Conservation (phyloP, 2,329 filamentous ascomycete species). For the Ophiostoma sp. region DNA sequence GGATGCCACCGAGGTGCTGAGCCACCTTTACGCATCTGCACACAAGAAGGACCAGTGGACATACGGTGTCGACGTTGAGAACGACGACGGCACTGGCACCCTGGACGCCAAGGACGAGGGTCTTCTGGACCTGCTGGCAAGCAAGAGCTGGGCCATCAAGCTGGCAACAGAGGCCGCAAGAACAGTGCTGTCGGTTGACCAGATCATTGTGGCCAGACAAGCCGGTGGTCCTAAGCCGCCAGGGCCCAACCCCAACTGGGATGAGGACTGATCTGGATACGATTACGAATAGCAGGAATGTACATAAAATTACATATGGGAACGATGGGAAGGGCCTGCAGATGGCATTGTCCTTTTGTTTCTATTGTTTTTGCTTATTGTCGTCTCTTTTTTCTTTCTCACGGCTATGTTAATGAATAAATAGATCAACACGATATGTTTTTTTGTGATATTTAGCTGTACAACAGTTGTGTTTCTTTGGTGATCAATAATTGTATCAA, state of each 20-base stretch:
- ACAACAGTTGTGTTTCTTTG: neutral
- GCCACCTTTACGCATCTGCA: slow-evolving; percentile 84
- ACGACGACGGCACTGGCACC: slow-evolving; percentile 71
- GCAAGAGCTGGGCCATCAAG: slow-evolving; percentile 96
- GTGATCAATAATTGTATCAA: too few relatives aligned
- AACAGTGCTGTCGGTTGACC: slow-evolving; percentile 92
- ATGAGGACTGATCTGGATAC: slow-evolving; percentile 23
- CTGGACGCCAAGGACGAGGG: slow-evolving; percentile 82
- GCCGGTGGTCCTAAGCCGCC: slow-evolving; percentile 96
- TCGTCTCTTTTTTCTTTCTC: neutral
- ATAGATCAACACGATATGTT: slow-evolving; percentile 2
- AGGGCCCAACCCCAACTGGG: slow-evolving; percentile 66
- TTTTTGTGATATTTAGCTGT: neutral
- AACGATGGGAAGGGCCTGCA: neutral
- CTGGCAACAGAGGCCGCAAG: slow-evolving; percentile 90
- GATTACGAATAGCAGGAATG: neutral
- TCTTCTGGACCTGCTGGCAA: slow-evolving; percentile 85
- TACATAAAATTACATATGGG: slow-evolving; percentile 4
- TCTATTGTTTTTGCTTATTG: slow-evolving; percentile 3
- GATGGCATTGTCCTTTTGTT: neutral
- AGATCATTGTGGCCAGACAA: slow-evolving; percentile 97
- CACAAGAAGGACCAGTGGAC: slow-evolving; percentile 86
- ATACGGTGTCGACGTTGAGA: slow-evolving; percentile 92
- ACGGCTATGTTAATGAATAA: slow-evolving; percentile 10
- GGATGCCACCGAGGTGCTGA: slow-evolving; percentile 94